Base-by-base conservation (phyloP, 768 basidiomycete genomes). In the Astraeus odoratus region DNA sequence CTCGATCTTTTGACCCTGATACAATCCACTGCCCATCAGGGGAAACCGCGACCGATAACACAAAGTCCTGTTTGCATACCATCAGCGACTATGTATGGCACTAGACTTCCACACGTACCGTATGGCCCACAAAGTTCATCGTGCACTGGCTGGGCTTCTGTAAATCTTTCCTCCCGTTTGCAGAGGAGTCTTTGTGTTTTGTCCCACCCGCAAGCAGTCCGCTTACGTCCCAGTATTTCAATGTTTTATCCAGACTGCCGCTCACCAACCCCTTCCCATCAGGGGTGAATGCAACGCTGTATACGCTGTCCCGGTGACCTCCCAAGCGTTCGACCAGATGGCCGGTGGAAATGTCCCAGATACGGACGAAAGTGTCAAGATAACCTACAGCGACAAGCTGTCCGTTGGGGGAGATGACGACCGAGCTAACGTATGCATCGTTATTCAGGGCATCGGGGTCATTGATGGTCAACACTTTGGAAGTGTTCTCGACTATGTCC, bases 11-110 rank as follows among this genome's bases (percentile, higher is more conserved):
- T n/a, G n/a, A n/a, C n/a, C n/a, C n/a, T n/a, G n/a, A n/a, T n/a
- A n/a, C n/a, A n/a, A n/a, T n/a, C n/a, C 92, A 86, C 53, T 88
- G 81, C 48, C 89, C 90, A 63, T 97, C 94, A 51, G 90, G 86
- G 37, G 89, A 91, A 39, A 93, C 88, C n/a, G 80, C 81, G 37
- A 83, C 81, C 36, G 77, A 78, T 41, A 85, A 70, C n/a, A n/a
- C n/a, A n/a, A n/a, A n/a, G n/a, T n/a, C n/a, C n/a, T n/a, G n/a
- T n/a, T n/a, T n/a, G n/a, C 47, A 85, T 83, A 47, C 83, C 86
- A 60, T 85, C 83, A n/a, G n/a, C n/a, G n/a, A n/a, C n/a, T n/a
- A n/a, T n/a, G n/a, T n/a, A n/a, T n/a, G n/a, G n/a, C n/a, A n/a
- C n/a, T n/a, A n/a, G n/a, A n/a, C n/a, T n/a, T n/a, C 20, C 13